Conservation (phyloP, 23 red algal genomes). For the Porphyridium purpureum region DNA sequence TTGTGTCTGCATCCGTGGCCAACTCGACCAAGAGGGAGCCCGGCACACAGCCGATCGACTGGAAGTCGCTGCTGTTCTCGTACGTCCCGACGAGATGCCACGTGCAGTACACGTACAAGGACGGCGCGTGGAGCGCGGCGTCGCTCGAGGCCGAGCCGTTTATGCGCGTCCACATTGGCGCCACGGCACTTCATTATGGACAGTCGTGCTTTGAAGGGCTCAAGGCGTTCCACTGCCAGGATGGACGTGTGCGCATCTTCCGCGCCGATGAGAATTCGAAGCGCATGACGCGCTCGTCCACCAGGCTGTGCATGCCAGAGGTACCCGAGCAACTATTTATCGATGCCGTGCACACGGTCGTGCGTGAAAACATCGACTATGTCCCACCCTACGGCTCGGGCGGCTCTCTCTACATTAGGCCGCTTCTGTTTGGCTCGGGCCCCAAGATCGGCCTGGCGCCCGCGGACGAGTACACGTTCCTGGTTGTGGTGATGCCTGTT, state of each 20-base stretch:
- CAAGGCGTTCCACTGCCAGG: slow-evolving; percentile 63
- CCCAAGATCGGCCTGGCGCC: slow-evolving; percentile 68
- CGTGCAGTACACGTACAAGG: slow-evolving; percentile 31
- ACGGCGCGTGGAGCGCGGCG: slow-evolving; percentile 34
- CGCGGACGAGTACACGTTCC: slow-evolving; percentile 86
- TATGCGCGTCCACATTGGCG: slow-evolving; percentile 68
- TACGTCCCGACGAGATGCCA: slow-evolving; percentile 69
- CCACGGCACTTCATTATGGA: slow-evolving; percentile 84
- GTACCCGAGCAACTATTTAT: slow-evolving; percentile 72
- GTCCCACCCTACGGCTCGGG: slow-evolving; percentile 77
- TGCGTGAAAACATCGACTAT: slow-evolving; percentile 58
- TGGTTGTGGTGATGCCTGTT: slow-evolving; percentile 84
- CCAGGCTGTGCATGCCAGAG: slow-evolving; percentile 52
- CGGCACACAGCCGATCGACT: slow-evolving; percentile 22
- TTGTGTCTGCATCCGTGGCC: no score
- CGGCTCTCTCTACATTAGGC: slow-evolving; percentile 85
- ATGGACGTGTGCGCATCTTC: slow-evolving; percentile 61
- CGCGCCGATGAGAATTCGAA: slow-evolving; percentile 79
- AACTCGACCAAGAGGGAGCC: no score
- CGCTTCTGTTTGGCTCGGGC: slow-evolving; percentile 79
- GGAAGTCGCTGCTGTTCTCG: slow-evolving; percentile 68
- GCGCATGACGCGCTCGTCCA: slow-evolving; percentile 33
- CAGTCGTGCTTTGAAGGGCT: slow-evolving; percentile 87
- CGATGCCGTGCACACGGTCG: slow-evolving; percentile 42
- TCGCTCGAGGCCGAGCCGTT: slow-evolving; percentile 10